These are phyloP conservation scores for Apiospora rasikravindrae DNA, from an alignment of 2,329 filamentous ascomycete genomes.

Conservation along the genomic window DNA sequence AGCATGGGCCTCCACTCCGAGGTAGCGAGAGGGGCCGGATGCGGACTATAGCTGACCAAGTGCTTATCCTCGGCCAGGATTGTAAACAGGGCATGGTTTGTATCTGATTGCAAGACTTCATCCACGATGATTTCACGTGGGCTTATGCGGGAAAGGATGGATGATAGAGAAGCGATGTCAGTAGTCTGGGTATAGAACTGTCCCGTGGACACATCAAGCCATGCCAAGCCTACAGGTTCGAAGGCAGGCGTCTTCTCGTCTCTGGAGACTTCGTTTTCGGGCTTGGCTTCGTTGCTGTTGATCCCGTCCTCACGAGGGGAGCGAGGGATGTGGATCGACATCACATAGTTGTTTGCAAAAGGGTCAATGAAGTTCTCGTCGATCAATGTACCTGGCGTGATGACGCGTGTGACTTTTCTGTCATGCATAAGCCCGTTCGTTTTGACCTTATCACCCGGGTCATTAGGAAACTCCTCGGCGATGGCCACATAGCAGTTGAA, in stretches of 20 bases:
- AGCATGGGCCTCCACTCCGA: conserved; percentile 77
- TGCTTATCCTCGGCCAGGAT: conserved; percentile 78
- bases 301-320: neutral
- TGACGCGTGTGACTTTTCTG: conserved; percentile 81
- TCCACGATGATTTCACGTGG: conserved; percentile 87
- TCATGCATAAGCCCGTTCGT: conserved; percentile 83
- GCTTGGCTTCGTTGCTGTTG: conserved; percentile 27
- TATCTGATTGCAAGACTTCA: conserved; percentile 61
- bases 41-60: conserved; percentile 73
- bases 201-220: conserved; percentile 94
- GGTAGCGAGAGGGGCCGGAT: conserved; percentile 52
- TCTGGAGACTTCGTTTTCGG: conserved; percentile 21
- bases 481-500: conserved; percentile 90
- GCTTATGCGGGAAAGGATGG: conserved; percentile 80
- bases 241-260: conserved; percentile 25
- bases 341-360: conserved; percentile 89
- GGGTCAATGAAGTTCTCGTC: conserved; percentile 98
- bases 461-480: conserved; percentile 87
- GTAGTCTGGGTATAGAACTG: conserved; percentile 88
- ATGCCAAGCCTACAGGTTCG: conserved; percentile 70
- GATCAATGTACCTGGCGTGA: conserved; percentile 94
- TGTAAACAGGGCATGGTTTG: conserved; percentile 65
- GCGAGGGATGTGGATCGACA: conserved; percentile 70
- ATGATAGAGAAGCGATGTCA: conserved; percentile 73
- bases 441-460: conserved; percentile 71